Percentiles rank a stretch among this genome's conserved stretches.
Evolutionary conservation across 2,329 filamentous ascomycete genomes (phyloP).

Genomic region (Hirsutella thompsonii): DNA sequence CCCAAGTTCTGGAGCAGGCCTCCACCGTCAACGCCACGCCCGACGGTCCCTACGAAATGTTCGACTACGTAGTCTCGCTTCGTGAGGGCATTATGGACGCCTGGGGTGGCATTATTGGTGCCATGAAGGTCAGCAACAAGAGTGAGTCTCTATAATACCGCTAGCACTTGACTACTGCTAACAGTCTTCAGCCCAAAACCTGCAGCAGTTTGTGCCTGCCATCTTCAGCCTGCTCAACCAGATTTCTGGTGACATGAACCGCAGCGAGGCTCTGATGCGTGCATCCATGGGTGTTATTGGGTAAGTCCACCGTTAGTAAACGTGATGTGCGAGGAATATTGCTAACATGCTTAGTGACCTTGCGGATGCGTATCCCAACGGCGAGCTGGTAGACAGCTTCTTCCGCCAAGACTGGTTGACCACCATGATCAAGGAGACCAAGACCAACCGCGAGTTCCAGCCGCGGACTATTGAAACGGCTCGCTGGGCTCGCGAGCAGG

Average conservation of each 20-base stretch:
- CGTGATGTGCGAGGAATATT: background rate
- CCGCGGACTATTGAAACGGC: slow-evolving; percentile 83
- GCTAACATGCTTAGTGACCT: slow-evolving; percentile 54
- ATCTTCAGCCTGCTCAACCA: slow-evolving; percentile 80
- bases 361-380: slow-evolving; percentile 83
- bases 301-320: slow-evolving; percentile 35
- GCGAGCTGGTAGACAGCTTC: slow-evolving; percentile 75
- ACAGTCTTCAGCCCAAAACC: slow-evolving; percentile 41
- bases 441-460: slow-evolving; percentile 76
- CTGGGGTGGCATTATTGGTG: slow-evolving; percentile 92
- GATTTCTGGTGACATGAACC: slow-evolving; percentile 71
- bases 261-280: slow-evolving; percentile 82
- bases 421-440: slow-evolving; percentile 80
- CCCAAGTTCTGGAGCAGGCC: slow-evolving; percentile 87
- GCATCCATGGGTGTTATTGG: slow-evolving; percentile 97
- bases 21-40: slow-evolving; percentile 65
- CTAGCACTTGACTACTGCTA: background rate
- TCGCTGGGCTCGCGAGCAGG: slow-evolving; percentile 93
- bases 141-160: slow-evolving; percentile 34
- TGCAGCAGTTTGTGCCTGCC: slow-evolving; percentile 67
- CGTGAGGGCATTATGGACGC: slow-evolving; percentile 98
- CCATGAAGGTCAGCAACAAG: slow-evolving; percentile 75
- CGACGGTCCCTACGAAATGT: slow-evolving; percentile 86
- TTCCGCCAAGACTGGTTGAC: slow-evolving; percentile 91
- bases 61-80: slow-evolving; percentile 88